These are phyloP conservation scores for Cicer yamashitae DNA, from an alignment of 306 rosid genomes.

Conservation along the genomic window DNA sequence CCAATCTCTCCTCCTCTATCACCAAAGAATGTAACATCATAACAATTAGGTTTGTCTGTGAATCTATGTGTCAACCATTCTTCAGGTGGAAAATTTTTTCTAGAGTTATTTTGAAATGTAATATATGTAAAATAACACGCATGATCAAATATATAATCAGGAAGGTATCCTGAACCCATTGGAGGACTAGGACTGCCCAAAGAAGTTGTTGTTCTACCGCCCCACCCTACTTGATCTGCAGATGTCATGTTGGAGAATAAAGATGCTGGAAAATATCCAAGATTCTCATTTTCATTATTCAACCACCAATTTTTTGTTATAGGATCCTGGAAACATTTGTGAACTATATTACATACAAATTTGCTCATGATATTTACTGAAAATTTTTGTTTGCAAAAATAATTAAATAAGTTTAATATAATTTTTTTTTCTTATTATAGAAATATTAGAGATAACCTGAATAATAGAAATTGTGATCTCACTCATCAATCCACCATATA, in stretches of 20 bases:
- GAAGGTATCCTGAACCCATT: conserved; percentile 32
- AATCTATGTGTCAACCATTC: accelerated
- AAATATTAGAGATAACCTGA: not conserved
- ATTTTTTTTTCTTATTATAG: not conserved
- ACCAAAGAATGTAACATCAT: not conserved
- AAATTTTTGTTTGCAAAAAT: no score
- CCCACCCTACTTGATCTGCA: conserved; percentile 10
- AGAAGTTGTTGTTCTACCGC: not conserved
- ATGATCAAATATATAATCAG: not conserved
- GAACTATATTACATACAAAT: not conserved
- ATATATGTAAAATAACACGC: not conserved
- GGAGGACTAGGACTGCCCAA: not conserved
- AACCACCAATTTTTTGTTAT: not conserved
- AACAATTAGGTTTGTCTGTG: not conserved
- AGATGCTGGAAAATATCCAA: no score
- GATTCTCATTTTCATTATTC: accelerated
- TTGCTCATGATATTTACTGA: no score
- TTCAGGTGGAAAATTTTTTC: not conserved
- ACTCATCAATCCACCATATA: accelerated
- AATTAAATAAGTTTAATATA: not conserved
- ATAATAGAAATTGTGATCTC: not conserved
- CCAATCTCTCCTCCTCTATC: accelerated
- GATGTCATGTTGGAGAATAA: not conserved
- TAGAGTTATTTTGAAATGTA: not conserved
- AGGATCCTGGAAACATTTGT: not conserved